Conservation (phyloP, 306 rosid species). For the Urtica urens region DNA sequence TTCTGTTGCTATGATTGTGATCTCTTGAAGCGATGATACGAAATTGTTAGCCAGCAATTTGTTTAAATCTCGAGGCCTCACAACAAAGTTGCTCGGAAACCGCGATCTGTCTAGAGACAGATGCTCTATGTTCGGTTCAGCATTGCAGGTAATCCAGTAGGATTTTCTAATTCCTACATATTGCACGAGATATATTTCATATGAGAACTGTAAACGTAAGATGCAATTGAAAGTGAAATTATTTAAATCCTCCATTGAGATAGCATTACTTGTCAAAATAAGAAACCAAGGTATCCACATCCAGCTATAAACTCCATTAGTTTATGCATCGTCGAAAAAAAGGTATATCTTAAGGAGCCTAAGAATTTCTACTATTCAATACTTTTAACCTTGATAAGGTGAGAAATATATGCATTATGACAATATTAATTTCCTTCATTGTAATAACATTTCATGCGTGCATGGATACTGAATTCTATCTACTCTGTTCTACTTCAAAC, state of each 20-base stretch:
- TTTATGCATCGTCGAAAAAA: neutral
- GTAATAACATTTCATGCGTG: no score
- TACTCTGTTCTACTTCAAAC: no score
- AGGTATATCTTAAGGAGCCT: neutral
- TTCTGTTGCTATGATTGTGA: slow-evolving; percentile 85
- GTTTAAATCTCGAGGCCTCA: slow-evolving; percentile 82
- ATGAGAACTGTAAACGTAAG: neutral
- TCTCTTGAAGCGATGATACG: slow-evolving; percentile 93
- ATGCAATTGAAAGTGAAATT: no score
- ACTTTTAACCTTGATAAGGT: neutral
- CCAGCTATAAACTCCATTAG: neutral
- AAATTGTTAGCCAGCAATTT: slow-evolving; percentile 79
- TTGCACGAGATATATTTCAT: neutral
- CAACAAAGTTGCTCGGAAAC: slow-evolving; percentile 69
- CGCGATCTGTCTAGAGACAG: slow-evolving; percentile 71
- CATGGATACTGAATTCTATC: no score
- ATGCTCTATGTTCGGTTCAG: slow-evolving; percentile 78
- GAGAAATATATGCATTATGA: neutral
- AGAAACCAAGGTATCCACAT: neutral
- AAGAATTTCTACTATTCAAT: neutral
- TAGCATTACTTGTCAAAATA: no score
- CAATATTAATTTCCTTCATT: no score
- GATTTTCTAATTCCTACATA: slow-evolving; percentile 70
- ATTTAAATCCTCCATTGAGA: no score
- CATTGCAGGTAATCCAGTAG: slow-evolving; percentile 85